Percentiles rank a stretch among this genome's conserved stretches.
phyloP scores from a whole-genome alignment of 2,329 filamentous ascomycete species.

The Penicillium sp. region DNA sequence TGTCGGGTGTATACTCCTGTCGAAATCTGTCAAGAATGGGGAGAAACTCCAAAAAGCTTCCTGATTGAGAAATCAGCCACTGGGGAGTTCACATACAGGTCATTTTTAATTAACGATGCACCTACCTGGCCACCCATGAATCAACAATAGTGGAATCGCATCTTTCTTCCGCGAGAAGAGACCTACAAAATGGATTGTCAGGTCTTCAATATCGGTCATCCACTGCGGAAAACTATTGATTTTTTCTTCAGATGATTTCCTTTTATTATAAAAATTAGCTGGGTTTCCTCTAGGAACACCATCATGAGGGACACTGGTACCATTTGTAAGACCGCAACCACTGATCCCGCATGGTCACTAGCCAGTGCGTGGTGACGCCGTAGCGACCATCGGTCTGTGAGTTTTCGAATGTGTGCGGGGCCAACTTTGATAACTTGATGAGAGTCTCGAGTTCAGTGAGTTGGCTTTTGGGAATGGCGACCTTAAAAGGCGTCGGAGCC shows the following conservation, averaged over 20 bases:
- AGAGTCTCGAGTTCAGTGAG: constrained; percentile 53
- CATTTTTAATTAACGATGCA: neutral
- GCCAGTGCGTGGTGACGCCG: constrained; percentile 55
- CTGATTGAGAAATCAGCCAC: constrained; percentile 13
- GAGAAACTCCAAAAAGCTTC: constrained; percentile 39
- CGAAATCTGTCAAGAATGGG: constrained; percentile 34
- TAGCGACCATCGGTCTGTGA: constrained; percentile 45
- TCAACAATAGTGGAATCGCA: constrained; percentile 53
- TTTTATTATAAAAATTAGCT: constrained; percentile 26
- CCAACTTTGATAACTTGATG: constrained; percentile 54
- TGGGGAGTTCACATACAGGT: too few species aligned
- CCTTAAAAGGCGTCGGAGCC: constrained; percentile 47
- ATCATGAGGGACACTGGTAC: constrained; percentile 38
- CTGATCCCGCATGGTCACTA: constrained; percentile 44
- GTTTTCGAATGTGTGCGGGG: constrained; percentile 56
- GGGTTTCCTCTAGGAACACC: constrained; percentile 8
- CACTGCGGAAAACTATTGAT: constrained; percentile 59
- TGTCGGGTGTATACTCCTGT: constrained; percentile 30
- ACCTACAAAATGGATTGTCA: constrained; percentile 54
- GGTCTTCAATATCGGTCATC: constrained; percentile 47
- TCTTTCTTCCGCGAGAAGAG: constrained; percentile 52
- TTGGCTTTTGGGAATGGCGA: constrained; percentile 48
- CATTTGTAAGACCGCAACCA: constrained; percentile 56
- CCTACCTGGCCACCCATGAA: constrained; percentile 44
- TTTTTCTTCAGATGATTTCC: constrained; percentile 41